Percentiles rank a stretch among this genome's conserved stretches.
Evolutionary conservation across 371 early-diverging fungal species (phyloP).

Genomic region (Rhizomucor pusillus): DNA sequence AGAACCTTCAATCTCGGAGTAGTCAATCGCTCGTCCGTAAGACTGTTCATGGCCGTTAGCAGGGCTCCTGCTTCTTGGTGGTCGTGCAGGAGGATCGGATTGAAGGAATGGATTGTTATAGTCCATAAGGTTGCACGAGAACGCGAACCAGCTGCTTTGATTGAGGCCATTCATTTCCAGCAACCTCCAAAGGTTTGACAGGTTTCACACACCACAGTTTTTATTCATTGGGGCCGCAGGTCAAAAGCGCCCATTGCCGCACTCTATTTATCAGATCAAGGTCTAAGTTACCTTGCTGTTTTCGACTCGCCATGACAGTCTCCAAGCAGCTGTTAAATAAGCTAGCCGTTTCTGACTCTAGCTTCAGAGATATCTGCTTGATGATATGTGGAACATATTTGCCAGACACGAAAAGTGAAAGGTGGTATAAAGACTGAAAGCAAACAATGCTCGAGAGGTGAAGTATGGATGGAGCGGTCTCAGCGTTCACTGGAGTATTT

Average conservation of each 20-base stretch:
- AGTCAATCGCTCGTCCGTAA: slow-evolving; percentile 10
- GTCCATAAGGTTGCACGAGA: too few species aligned
- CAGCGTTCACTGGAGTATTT: slow-evolving; percentile 2
- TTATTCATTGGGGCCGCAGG: too few species aligned
- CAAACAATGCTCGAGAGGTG: slow-evolving; percentile 22
- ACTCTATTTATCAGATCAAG: slow-evolving; percentile 4
- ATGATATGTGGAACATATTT: slow-evolving; percentile 29
- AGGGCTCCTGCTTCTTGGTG: too few species aligned
- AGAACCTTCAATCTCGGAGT: slow-evolving; percentile 37
- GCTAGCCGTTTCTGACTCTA: background rate
- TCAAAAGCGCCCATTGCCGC: background rate
- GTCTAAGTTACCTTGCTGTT: slow-evolving; percentile 3
- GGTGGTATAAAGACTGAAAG: slow-evolving; percentile 19
- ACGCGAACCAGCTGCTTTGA: too few species aligned
- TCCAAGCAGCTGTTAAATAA: slow-evolving; percentile 5
- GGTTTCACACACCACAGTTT: too few species aligned
- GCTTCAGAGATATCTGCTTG: slow-evolving; percentile 8
- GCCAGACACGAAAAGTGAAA: slow-evolving; percentile 24
- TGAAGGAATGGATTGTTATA: too few species aligned
- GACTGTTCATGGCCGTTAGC: background rate
- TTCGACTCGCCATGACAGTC: slow-evolving; percentile 17
- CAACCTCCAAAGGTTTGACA: too few species aligned
- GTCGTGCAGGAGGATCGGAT: too few species aligned
- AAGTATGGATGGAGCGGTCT: slow-evolving; percentile 18
- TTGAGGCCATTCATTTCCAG: too few species aligned